These are phyloP conservation scores for Laguncularia racemosa DNA, from an alignment of 345 rosid species.

Conservation along the genomic window DNA sequence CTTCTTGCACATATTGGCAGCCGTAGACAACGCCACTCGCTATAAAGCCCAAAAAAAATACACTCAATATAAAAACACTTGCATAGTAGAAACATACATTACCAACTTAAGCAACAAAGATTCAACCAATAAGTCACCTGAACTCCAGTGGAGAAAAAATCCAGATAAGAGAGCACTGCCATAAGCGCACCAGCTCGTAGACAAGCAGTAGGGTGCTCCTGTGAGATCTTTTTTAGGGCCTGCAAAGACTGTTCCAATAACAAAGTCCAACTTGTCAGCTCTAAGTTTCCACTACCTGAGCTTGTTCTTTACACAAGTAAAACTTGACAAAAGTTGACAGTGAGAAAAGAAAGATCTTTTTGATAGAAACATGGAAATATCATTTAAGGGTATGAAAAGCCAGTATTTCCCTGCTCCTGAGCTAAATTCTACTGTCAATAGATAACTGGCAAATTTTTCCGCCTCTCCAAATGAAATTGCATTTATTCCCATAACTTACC, in stretches of 20 bases:
- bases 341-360: too few relatives aligned
- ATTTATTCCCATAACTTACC: too few relatives aligned
- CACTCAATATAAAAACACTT: not conserved
- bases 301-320: not conserved
- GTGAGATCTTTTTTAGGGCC: conserved; percentile 98
- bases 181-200: conserved; percentile 97
- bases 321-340: not conserved
- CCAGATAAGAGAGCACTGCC: conserved; percentile 98
- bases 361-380: too few relatives aligned
- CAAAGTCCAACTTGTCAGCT: conserved; percentile 2
- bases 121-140: conserved; percentile 46
- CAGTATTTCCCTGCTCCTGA: too few relatives aligned
- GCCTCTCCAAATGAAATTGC: too few relatives aligned
- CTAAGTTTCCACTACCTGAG: not conserved
- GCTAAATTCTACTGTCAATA: too few relatives aligned
- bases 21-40: conserved; percentile 97
- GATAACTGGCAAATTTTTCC: too few relatives aligned
- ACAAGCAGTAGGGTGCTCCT: conserved; percentile 99
- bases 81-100: not conserved
- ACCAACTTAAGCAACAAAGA: not conserved
- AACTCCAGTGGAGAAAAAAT: conserved; percentile 99
- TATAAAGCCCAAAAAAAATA: conserved; percentile 18
- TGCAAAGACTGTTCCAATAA: conserved; percentile 68
- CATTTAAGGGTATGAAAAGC: too few relatives aligned
- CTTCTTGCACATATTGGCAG: conserved; percentile 99